These are phyloP conservation scores for Amanita subjunquillea DNA, from an alignment of 768 basidiomycete genomes.

Conservation along the genomic window DNA sequence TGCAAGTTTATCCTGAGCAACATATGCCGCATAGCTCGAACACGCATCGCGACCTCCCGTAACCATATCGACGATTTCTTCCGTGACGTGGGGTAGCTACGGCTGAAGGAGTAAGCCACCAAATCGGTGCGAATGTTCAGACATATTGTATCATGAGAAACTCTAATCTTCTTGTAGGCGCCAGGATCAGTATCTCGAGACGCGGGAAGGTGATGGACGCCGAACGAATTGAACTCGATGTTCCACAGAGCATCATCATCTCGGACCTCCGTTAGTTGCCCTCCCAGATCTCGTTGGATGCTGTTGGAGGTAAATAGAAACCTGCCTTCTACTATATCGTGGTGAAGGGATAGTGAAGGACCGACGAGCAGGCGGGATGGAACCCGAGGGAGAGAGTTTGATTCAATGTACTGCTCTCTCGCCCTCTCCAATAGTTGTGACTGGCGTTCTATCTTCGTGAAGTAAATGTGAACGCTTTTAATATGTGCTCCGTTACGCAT, in stretches of 20 bases:
- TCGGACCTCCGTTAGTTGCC: not conserved
- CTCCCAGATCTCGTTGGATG: conserved; percentile 77
- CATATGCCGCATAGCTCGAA: conserved; percentile 50
- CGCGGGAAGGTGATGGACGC: conserved; percentile 19
- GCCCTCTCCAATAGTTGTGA: no score
- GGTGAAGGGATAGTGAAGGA: conserved; percentile 17
- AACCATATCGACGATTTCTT: conserved; percentile 92
- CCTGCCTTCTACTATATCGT: no score
- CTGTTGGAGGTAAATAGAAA: conserved; percentile 44
- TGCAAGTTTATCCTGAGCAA: not conserved
- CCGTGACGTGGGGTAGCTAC: conserved; percentile 55
- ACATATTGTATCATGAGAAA: not conserved
- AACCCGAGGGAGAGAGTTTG: no score
- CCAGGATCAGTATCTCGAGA: conserved; percentile 86
- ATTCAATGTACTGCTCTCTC: no score
- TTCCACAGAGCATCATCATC: conserved; percentile 54
- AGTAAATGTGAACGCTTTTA: no score
- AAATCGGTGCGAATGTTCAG: conserved; percentile 51
- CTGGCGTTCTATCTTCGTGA: no score
- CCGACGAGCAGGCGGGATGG: no score
- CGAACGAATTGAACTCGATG: conserved; percentile 12
- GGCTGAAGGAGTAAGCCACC: conserved; percentile 63
- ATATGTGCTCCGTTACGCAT: no score
- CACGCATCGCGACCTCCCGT: conserved; percentile 80
- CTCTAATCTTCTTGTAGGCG: conserved; percentile 31